Conservation (phyloP, 1,139 yeast species). For the Yamadazyma oceani region DNA sequence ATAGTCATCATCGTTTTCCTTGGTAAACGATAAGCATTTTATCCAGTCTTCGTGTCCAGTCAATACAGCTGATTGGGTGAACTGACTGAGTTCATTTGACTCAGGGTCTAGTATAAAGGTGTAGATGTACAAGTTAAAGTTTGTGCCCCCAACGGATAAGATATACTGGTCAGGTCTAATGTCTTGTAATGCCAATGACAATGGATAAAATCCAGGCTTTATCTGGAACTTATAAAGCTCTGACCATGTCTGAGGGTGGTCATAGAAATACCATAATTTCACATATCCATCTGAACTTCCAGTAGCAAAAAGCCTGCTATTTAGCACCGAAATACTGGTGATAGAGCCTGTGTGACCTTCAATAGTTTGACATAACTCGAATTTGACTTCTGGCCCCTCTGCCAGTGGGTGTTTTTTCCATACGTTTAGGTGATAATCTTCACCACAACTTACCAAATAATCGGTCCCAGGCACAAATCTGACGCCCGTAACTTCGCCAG, state of each 20-base stretch:
- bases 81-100: constrained; percentile 14
- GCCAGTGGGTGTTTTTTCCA: constrained; percentile 43
- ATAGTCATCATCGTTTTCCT: constrained; percentile 46
- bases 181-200: constrained; percentile 55
- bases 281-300: constrained; percentile 70
- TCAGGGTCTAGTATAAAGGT: constrained; percentile 31
- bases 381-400: constrained; percentile 12
- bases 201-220: constrained; percentile 59
- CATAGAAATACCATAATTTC: constrained; percentile 44
- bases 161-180: constrained; percentile 43
- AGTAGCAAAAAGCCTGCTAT: constrained; percentile 43
- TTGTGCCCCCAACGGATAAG: constrained; percentile 85
- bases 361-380: constrained; percentile 34
- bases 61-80: constrained; percentile 50
- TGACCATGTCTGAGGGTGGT: constrained; percentile 9
- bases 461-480: constrained; percentile 50
- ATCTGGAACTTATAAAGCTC: constrained; percentile 28
- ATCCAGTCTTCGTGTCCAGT: constrained; percentile 97
- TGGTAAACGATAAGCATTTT: constrained; percentile 64
- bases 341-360: constrained; percentile 47
- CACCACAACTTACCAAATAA: constrained; percentile 59
- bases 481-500: constrained; percentile 58
- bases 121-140: constrained; percentile 55
- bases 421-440: constrained; percentile 59
- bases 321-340: constrained; percentile 44